Conservation (phyloP, 164 flowering plant genomes). For the Hamamelis virginiana region DNA sequence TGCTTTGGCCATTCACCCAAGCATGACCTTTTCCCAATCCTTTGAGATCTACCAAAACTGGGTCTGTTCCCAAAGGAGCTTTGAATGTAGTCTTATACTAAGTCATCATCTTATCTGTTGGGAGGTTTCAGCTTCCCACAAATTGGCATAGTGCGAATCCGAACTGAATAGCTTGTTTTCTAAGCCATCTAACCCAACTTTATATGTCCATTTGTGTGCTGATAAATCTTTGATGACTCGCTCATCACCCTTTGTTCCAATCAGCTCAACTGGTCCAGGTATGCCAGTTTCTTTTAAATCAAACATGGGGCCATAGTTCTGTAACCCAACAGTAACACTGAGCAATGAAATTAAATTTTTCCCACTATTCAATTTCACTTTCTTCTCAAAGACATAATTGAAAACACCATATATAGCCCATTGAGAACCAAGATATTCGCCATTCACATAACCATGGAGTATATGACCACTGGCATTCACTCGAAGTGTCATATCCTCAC, state of each 20-base stretch:
- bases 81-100: constrained; percentile 41
- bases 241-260: too few relatives aligned
- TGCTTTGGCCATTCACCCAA: constrained; percentile 73
- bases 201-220: too few relatives aligned
- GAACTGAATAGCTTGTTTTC: too few relatives aligned
- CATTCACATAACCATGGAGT: constrained; percentile 66
- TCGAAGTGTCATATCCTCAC: constrained; percentile 36
- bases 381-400: constrained; percentile 30
- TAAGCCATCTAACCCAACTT: too few relatives aligned
- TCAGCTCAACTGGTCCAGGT: too few relatives aligned
- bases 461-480: constrained; percentile 61
- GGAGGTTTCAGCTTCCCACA: too few relatives aligned
- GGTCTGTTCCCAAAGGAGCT: constrained; percentile 62
- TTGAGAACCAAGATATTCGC: constrained; percentile 43
- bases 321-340: constrained; percentile 58
- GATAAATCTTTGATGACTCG: too few relatives aligned
- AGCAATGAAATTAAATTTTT: constrained; percentile 51
- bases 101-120: too few relatives aligned
- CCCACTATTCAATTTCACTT: constrained; percentile 34
- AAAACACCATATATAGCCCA: constrained; percentile 29
- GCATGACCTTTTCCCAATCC: constrained; percentile 79
- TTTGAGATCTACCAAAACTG: constrained; percentile 61
- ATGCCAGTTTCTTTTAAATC: too few relatives aligned
- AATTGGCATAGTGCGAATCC: too few relatives aligned
- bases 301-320: too few relatives aligned